Evolutionary conservation across 192 early-diverging fungal species (phyloP).

Genomic region (Linnemannia elongata): DNA sequence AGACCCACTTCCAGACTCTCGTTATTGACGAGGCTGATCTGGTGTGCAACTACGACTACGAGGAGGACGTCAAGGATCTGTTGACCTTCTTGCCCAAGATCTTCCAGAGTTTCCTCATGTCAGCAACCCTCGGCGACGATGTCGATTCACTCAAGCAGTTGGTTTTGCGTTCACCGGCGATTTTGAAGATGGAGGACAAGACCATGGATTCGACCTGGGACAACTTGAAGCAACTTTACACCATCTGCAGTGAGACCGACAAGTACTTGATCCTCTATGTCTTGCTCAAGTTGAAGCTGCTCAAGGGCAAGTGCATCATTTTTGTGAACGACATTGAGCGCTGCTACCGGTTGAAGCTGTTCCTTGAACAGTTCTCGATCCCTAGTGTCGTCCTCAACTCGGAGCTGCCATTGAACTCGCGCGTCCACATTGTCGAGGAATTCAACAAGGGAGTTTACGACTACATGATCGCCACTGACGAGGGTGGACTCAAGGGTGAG

Average conservation of each 20-base stretch:
- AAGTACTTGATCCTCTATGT: conserved; percentile 93
- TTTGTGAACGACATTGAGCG: conserved; percentile 98
- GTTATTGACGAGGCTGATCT: conserved; percentile 98
- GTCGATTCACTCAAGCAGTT: conserved; percentile 89
- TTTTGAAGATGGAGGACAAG: conserved; percentile 90
- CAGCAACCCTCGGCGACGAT: conserved; percentile 91
- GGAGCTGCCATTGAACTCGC: conserved; percentile 92
- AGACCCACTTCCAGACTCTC: conserved; percentile 74
- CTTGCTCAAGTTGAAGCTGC: conserved; percentile 89
- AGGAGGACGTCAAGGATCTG: conserved; percentile 87
- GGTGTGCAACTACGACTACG: conserved; percentile 93
- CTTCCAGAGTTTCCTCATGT: conserved; percentile 94
- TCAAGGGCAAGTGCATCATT: conserved; percentile 91
- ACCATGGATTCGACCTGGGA: conserved; percentile 72
- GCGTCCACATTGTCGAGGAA: conserved; percentile 95
- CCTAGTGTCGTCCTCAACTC: conserved; percentile 93
- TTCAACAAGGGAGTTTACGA: conserved; percentile 97
- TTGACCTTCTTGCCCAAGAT: conserved; percentile 85
- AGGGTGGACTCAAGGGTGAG: conserved; percentile 78
- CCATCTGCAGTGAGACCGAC: conserved; percentile 79
- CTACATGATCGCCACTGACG: conserved; percentile 96
- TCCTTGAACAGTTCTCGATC: conserved; percentile 97
- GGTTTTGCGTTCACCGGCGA: conserved; percentile 83
- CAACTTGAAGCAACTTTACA: conserved; percentile 63
- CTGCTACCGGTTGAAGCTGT: conserved; percentile 92